Evolutionary conservation across 768 basidiomycete species (phyloP), one percentile per base, ranked within the genome.

Genomic region (Sutorius australiensis): DNA sequence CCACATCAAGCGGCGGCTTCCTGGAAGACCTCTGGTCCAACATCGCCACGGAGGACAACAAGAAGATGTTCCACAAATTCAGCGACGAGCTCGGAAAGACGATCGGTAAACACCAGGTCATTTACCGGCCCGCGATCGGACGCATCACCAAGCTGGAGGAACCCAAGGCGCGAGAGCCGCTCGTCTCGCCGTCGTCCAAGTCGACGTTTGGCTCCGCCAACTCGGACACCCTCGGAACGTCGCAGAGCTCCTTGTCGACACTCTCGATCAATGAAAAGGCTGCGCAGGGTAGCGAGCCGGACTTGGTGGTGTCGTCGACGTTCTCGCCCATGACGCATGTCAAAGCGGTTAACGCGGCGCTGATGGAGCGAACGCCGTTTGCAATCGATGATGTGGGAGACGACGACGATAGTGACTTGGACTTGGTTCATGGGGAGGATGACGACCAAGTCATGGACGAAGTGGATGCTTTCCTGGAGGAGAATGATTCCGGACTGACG

Each of bases 11-110:
- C 59, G 81, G 75, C 60, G 83, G 86, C 7, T 72, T 92, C 50
- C 72, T 86, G 54, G 90, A 93, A 41, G 93, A 94, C 53, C 65
- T 98, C 34, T 91, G 95, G 84, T 90, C 87, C 34, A 84, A 86
- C 17, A 89, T 99, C 45, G 85, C 94, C 5, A 90, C 91, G 2
- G 88, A 94, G 58, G 91, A 80, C 59, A 98, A 95, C 75, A 92
- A 87, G 74, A 93, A 87, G 75, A 86, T 95, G 41, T 90, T 98
- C 74, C 87, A 98, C 72, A 86, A 86, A 64, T 77, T 98, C 61
- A 92, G 90, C 12, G 95, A 99, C 67, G 92, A 94, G 60, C 83
- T 99, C 52, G 95, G 95, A 2, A 90, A 92, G 69, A 88, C 92
- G 0, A 88, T 99, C 41, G 95, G 95, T 38, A 92, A 86, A 62